Evolutionary conservation across 768 basidiomycete genomes (phyloP), one percentile per base, ranked within the genome.

Genomic region (Rhizopogon vulgaris): DNA sequence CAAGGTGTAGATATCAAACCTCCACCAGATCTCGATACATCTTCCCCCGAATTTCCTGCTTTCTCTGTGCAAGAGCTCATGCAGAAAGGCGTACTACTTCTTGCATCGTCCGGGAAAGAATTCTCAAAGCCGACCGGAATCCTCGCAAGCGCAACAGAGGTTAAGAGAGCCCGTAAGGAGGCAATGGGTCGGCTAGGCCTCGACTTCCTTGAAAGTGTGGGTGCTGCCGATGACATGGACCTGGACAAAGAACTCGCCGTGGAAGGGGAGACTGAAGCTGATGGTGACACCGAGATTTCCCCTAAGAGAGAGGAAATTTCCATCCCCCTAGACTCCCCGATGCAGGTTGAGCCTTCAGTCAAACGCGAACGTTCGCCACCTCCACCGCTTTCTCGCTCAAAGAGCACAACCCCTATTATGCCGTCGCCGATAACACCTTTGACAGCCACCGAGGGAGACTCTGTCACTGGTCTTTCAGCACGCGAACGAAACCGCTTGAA

Each of bases 81-180:
- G 56, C 68, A 81, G n/a, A 84, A 84, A 52, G 84, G 85, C 6
- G 82, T 80, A 24, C 78, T 91, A 3, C 78, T 99, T 3, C 77
- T 99, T 2, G 89, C 91, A 1, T 95, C 92, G 2, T 94, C 94
- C 0, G 95, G 95, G 6, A 93, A 92, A 61, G 95, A 99, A 68
- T 98, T 93, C 56, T 65, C 72, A 18, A 90, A 84, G 60, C 87
- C 87, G 2, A 66, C 80, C 3, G 84, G 83, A 11, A 86, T 90
- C 46, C 75, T 87, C 32, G 78, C 85, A 5, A 88, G 79, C 51
- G 71, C 87, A 2, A 78, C 82, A 32, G 92, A 94, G 64, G 87
- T 94, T 4, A 89, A 86, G 63, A 86, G 85, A 51, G 90, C 91
- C 2, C 83, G 91, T 24, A 88, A 86, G 62, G 92, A 93, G 61